phyloP scores from a whole-genome alignment of 2,329 filamentous ascomycete species.

The Fusarium tjaetaba region DNA sequence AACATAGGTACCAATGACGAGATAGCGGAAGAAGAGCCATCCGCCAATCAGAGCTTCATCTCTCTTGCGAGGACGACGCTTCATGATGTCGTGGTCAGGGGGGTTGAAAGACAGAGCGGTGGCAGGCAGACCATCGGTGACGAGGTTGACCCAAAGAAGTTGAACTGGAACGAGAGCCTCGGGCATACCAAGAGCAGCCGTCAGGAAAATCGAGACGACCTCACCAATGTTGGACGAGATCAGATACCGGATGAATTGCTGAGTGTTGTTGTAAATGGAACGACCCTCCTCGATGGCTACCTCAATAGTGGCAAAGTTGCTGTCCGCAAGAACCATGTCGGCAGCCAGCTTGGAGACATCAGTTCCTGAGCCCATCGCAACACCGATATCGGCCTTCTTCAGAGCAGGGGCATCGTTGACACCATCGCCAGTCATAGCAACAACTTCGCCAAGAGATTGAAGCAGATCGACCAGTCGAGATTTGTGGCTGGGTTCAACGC shows the following conservation, averaged over 20 bases:
- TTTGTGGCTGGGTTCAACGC: slow-evolving; percentile 95
- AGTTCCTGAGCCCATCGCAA: slow-evolving; percentile 98
- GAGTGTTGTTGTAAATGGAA: slow-evolving; percentile 99
- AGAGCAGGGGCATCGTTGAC: slow-evolving; percentile 98
- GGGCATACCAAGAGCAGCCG: slow-evolving; percentile 94
- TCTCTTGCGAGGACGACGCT: slow-evolving; percentile 86
- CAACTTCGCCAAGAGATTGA: slow-evolving; percentile 91
- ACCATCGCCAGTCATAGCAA: slow-evolving; percentile 98
- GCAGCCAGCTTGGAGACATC: slow-evolving; percentile 96
- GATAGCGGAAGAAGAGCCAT: slow-evolving; percentile 97
- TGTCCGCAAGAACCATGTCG: slow-evolving; percentile 98
- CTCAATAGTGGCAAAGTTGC: slow-evolving; percentile 99
- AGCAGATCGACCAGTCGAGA: slow-evolving; percentile 97
- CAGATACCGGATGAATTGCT: slow-evolving; percentile 98
- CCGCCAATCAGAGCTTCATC: slow-evolving; percentile 92
- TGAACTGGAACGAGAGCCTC: slow-evolving; percentile 97
- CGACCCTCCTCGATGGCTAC: slow-evolving; percentile 95
- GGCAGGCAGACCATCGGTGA: slow-evolving; percentile 95
- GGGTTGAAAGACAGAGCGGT: slow-evolving; percentile 98
- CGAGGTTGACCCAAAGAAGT: slow-evolving; percentile 97
- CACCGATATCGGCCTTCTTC: slow-evolving; percentile 98
- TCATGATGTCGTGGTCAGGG: slow-evolving; percentile 98
- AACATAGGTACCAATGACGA: slow-evolving; percentile 95
- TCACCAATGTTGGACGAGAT: slow-evolving; percentile 99
- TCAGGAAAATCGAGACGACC: slow-evolving; percentile 98